Base-by-base conservation (phyloP, 2,329 filamentous ascomycete genomes). In the Talaromyces amestolkiae region DNA sequence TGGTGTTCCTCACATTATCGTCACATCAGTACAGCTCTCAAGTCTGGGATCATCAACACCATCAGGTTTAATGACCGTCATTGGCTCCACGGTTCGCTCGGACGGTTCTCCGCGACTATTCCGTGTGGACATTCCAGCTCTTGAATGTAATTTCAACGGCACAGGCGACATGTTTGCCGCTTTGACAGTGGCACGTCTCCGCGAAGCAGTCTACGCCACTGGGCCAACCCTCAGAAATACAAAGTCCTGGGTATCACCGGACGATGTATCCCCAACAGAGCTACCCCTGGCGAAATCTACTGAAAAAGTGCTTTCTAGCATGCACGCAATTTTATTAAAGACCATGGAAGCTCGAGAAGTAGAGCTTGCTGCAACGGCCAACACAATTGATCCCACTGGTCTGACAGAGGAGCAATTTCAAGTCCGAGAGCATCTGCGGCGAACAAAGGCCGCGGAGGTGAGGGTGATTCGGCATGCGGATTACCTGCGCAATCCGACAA, bases 141-240 rank as follows among this genome's bases (percentile, higher is more conserved):
- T 97, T 66, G 91, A 97, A 74, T 91, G 93, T 79, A 97, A 95
- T 83, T 99, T 98, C 79, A 93, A 91, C 72, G 95, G 95, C 47
- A 98, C 96, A 0, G 95, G 95, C 56, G 95, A 99, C 81, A 97
- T 99, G 94, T 98, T 99, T 75, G 94, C 93, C 35, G 94, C 94
- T 8, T 84, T 99, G 54, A 93, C 92, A 74, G 88, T 97, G 1
- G 91, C 91, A 47, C 88, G 94, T 35, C 87, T 99, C 73, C 89
- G 94, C 65, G 92, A 98, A 81, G 93, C 92, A 31, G 90, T 92
- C 1, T 78, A 81, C 61, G 79, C 66, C 10, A 35, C 47, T 3
- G 74, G 72, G 6, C 71, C 75, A 2, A 71, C 75, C 2, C 79
- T 96, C 3, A 77, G 82, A 17, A 75, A 80, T 8, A 85, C 78